A percentile compares a stretch with the other conserved stretches of the same genome.
Evolutionary conservation across 768 basidiomycete genomes (phyloP).

Genomic region (Tylopilus balloui): DNA sequence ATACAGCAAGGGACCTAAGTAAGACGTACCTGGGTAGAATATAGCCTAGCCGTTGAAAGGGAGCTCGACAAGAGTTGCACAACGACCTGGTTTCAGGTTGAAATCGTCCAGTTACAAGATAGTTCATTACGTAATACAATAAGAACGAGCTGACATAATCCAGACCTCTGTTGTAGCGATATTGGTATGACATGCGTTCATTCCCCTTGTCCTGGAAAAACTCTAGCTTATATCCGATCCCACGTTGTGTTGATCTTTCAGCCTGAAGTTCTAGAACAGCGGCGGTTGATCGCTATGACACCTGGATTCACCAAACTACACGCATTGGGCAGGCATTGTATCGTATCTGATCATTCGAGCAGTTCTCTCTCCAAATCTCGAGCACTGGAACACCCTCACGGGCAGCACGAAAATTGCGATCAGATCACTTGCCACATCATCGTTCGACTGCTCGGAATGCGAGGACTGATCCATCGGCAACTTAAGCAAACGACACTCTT

Average conservation of each 20-base stretch:
- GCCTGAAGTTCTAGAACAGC: background rate
- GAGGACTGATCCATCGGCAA: slow-evolving; percentile 16
- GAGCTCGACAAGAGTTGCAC: background rate
- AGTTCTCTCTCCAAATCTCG: slow-evolving; percentile 11
- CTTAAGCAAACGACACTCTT: slow-evolving; percentile 32
- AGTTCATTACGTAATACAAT: slow-evolving; percentile 11
- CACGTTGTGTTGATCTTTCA: slow-evolving; percentile 13
- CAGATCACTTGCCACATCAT: slow-evolving; percentile 20
- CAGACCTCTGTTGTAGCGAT: background rate
- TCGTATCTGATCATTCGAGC: slow-evolving; percentile 10
- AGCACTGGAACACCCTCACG: background rate
- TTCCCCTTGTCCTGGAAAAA: background rate
- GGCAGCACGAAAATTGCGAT: slow-evolving; percentile 20
- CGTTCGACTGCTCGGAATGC: slow-evolving; percentile 15
- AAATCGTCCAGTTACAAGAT: background rate
- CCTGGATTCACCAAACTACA: slow-evolving; percentile 14
- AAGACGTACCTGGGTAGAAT: slow-evolving; percentile 7
- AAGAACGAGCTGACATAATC: slow-evolving; percentile 4
- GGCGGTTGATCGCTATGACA: slow-evolving; percentile 20
- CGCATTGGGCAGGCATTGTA: slow-evolving; percentile 12
- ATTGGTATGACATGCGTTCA: background rate
- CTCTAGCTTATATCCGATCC: background rate
- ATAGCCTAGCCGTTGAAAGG: background rate
- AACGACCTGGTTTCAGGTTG: slow-evolving; percentile 1
- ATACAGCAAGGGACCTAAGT: background rate